Conservation (phyloP, 495 filamentous ascomycete species). For the Emericellopsis terricola region DNA sequence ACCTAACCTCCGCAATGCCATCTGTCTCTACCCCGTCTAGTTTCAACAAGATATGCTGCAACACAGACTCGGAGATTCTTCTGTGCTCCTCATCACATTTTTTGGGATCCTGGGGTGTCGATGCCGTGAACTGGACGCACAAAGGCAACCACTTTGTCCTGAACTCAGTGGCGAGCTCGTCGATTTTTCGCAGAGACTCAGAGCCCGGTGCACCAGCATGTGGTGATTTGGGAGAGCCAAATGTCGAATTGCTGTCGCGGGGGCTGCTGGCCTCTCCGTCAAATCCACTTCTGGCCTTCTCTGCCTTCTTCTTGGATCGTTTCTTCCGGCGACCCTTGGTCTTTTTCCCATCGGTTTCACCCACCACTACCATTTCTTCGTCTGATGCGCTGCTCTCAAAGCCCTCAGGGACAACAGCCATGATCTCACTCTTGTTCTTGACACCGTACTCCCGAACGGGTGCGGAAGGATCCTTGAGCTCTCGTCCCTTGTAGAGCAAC, state of each 20-base stretch:
- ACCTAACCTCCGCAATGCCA: constrained; percentile 43
- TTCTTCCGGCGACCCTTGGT: constrained; percentile 21
- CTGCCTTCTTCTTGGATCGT: constrained; percentile 24
- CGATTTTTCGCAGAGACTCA: constrained; percentile 46
- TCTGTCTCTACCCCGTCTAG: constrained; percentile 67
- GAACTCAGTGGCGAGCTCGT: constrained; percentile 47
- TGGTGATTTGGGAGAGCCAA: constrained; percentile 11
- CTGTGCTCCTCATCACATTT: constrained; percentile 62
- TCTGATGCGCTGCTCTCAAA: constrained; percentile 28
- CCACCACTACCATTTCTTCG: constrained; percentile 24
- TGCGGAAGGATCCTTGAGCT: constrained; percentile 45
- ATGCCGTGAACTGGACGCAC: constrained; percentile 40
- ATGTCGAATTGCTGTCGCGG: constrained; percentile 15
- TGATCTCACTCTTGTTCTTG: constrained; percentile 61
- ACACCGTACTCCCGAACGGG: constrained; percentile 56
- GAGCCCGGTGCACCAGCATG: background rate
- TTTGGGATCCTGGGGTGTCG: constrained; percentile 52
- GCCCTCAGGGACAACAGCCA: constrained; percentile 32
- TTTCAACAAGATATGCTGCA: constrained; percentile 71
- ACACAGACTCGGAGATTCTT: constrained; percentile 63
- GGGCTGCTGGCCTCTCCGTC: constrained; percentile 14
- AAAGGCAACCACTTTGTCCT: constrained; percentile 46
- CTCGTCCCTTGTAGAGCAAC: constrained; percentile 68
- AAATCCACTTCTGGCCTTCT: constrained; percentile 7
- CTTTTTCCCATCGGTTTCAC: constrained; percentile 10